Conservation (phyloP, 495 filamentous ascomycete species). For the Lepidopterella palustris region DNA sequence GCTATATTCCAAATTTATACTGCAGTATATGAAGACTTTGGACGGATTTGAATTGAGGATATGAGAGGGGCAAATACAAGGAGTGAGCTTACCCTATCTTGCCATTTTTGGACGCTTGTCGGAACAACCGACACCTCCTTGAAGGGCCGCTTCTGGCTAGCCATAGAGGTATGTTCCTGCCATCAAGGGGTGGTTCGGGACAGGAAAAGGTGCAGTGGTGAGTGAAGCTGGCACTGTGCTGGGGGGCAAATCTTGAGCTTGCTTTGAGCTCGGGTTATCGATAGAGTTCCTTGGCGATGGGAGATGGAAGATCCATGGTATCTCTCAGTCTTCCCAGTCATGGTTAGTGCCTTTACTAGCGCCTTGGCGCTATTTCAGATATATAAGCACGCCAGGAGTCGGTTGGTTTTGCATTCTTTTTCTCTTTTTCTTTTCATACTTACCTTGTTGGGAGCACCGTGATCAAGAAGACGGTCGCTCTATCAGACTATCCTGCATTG, state of each 20-base stretch:
- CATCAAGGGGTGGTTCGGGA: too few relatives aligned
- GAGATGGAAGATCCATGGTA: too few relatives aligned
- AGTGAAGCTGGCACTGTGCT: too few relatives aligned
- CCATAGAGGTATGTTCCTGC: background rate
- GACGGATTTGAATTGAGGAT: too few relatives aligned
- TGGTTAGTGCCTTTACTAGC: background rate
- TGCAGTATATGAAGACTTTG: too few relatives aligned
- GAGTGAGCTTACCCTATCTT: background rate
- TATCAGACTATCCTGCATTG: constrained; percentile 66
- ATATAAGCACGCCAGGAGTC: background rate
- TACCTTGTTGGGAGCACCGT: constrained; percentile 59
- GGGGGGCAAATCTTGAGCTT: too few relatives aligned
- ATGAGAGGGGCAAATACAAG: too few relatives aligned
- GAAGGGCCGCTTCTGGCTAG: background rate
- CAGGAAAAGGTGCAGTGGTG: too few relatives aligned
- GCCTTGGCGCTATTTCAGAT: background rate
- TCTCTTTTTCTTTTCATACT: background rate
- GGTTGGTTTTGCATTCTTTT: too few relatives aligned
- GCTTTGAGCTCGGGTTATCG: background rate
- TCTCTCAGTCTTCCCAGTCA: background rate
- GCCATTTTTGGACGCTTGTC: background rate
- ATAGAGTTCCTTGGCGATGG: background rate
- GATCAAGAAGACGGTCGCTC: constrained; percentile 56
- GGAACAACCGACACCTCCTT: background rate
- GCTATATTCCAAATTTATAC: too few relatives aligned